A percentile compares a stretch with the other conserved stretches of the same genome.
These are phyloP conservation scores for Penicillium sp. DNA, from an alignment of 2,329 filamentous ascomycete genomes.

Conservation along the genomic window DNA sequence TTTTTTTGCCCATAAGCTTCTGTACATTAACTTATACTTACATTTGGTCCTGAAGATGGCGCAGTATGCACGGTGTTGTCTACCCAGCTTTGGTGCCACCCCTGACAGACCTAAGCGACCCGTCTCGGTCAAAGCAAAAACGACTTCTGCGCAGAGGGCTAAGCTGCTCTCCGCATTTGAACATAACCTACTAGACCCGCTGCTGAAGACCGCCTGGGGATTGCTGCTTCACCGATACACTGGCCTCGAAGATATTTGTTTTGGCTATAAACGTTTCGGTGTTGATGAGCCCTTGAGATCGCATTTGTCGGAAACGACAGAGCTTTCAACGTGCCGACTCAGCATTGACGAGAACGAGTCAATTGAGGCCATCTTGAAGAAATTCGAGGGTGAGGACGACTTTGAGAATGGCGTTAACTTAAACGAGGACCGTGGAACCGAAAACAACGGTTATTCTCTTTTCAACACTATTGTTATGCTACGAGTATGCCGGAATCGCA, in stretches of 20 bases:
- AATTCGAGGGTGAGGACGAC: constrained; percentile 23
- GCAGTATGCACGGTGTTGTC: constrained; percentile 38
- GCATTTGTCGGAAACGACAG: constrained; percentile 21
- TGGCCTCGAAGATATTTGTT: constrained; percentile 53
- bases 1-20: neutral
- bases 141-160: constrained; percentile 34
- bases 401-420: constrained; percentile 17
- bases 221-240: constrained; percentile 53
- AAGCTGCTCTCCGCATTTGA: constrained; percentile 39
- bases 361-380: constrained; percentile 35
- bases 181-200: constrained; percentile 29
- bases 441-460: constrained; percentile 28
- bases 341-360: constrained; percentile 36
- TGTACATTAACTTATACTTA: constrained; percentile 13
- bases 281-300: constrained; percentile 21
- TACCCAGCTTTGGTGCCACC: constrained; percentile 40
- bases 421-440: constrained; percentile 12
- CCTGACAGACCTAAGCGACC: constrained; percentile 38
- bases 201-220: constrained; percentile 52
- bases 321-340: constrained; percentile 31
- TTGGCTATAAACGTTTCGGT: constrained; percentile 47
- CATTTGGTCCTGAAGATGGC: constrained; percentile 28
- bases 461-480: constrained; percentile 46
- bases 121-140: constrained; percentile 41
- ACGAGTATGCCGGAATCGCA: constrained; percentile 34